Evolutionary conservation across 2,329 filamentous ascomycete genomes (phyloP), one percentile per base, ranked within the genome.

Genomic region (Aspergillus viridinutans): DNA sequence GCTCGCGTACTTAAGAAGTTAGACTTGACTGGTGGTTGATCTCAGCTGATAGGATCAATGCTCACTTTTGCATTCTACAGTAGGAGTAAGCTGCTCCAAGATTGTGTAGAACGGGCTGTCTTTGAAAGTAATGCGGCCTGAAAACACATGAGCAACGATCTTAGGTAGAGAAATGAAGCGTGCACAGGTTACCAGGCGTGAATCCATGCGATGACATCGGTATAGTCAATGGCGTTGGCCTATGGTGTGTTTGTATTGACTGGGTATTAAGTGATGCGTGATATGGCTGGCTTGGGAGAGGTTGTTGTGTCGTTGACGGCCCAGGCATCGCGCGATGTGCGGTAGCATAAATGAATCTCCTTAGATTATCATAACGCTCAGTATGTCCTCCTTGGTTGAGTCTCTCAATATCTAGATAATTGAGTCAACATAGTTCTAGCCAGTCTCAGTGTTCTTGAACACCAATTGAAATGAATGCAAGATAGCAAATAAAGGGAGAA

Each of bases 21-120:
- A 72, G 23, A 12, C 9, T 14, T 51, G 23, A 9, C 35, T 35
- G 12, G 14, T 20, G 26, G 20, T 23, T 12, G n/a, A 45, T 20
- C 17, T 20, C 17, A 43, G 17, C 42, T 42, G 25, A n/a, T 21
- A n/a, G 48, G 9, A 49, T 28, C 29, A 50, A 55, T 72, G 54
- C 84, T 69, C 80, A 92, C 92, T 83, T 72, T 93, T 90, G 61
- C 92, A 90, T 55, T 85, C 82, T 45, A 85, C 81, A 20, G 87
- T 77, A 7, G 81, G 77, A 4, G 90, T 85, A 5, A 97, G 74
- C 28, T 85, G 81, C 54, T 85, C 79, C 49, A 86, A 71, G 32
- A 93, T 80, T 10, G 84, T 83, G 69, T 93, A 97, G 73, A 97
- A 99, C 0, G 94, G 93, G 67, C 91, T 96, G 3, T 85, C 73